These are phyloP conservation scores for Saccharomyces pastorianus DNA, from an alignment of 1,139 yeast genomes.

Conservation along the genomic window DNA sequence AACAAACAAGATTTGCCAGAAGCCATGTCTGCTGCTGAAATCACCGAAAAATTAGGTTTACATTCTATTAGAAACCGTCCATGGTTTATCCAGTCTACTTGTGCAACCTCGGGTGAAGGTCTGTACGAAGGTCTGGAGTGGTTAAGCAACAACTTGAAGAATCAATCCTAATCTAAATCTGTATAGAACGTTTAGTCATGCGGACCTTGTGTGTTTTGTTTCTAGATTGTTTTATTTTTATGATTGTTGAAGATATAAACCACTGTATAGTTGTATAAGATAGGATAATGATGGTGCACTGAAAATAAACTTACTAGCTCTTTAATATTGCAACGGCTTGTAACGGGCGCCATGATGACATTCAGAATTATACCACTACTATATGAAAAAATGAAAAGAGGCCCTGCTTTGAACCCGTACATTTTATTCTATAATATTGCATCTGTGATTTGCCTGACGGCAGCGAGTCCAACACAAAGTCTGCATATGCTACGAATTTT, in stretches of 20 bases:
- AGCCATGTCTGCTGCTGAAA: constrained; percentile 87
- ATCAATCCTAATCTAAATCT: constrained; percentile 27
- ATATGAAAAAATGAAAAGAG: neutral
- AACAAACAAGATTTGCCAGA: constrained; percentile 91
- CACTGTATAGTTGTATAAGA: neutral
- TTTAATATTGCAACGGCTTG: neutral
- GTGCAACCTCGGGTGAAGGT: constrained; percentile 90
- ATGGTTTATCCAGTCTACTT: constrained; percentile 84
- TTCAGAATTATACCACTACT: neutral
- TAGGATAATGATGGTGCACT: neutral
- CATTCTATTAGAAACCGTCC: constrained; percentile 81
- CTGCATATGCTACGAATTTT: neutral
- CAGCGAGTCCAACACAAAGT: neutral
- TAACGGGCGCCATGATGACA: neutral
- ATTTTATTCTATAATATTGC: no score
- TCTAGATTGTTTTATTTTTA: neutral
- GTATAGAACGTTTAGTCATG: neutral
- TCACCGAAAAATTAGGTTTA: constrained; percentile 76
- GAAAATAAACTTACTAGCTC: neutral
- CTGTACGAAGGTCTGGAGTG: constrained; percentile 86
- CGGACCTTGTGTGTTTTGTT: neutral
- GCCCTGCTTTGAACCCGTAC: neutral
- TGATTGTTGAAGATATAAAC: neutral
- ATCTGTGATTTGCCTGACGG: neutral
- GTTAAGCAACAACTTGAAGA: constrained; percentile 79